Percentiles rank a stretch among this genome's conserved stretches.
phyloP scores from a whole-genome alignment of 2,329 filamentous ascomycete genomes.

The Mariannaea elegans region DNA sequence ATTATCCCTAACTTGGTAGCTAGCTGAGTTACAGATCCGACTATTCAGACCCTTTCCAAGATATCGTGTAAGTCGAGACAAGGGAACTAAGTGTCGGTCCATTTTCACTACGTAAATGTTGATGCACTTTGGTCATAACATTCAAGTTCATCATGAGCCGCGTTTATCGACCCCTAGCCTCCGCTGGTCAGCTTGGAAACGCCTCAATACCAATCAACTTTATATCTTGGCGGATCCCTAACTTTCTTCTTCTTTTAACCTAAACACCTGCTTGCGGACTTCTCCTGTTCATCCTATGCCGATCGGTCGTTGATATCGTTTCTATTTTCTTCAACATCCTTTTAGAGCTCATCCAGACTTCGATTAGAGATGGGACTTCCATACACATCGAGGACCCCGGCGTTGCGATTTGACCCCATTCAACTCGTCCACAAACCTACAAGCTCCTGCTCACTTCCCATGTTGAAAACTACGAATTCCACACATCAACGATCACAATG shows the following conservation, averaged over 20 bases:
- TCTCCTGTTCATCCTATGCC: neutral
- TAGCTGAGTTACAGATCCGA: too few species aligned
- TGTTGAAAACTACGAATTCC: neutral
- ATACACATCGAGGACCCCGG: too few species aligned
- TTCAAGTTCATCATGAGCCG: neutral
- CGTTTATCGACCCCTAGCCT: neutral
- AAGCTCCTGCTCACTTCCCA: neutral
- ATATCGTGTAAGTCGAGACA: too few species aligned
- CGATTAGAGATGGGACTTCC: too few species aligned
- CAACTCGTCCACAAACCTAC: neutral
- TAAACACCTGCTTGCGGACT: constrained; percentile 11
- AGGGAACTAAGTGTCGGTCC: too few species aligned
- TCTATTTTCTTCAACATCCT: neutral
- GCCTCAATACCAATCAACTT: constrained; percentile 4
- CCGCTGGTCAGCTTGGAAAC: neutral
- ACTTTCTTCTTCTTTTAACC: neutral
- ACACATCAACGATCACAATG: constrained; percentile 52
- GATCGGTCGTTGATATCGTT: neutral
- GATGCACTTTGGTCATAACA: neutral
- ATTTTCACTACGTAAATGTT: neutral
- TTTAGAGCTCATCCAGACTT: neutral
- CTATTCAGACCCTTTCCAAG: too few species aligned
- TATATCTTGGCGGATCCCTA: constrained; percentile 1
- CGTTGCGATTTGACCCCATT: neutral
- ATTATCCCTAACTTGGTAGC: too few species aligned